These are phyloP conservation scores for Penicillium occitanis DNA, from an alignment of 2,329 filamentous ascomycete genomes.

Conservation along the genomic window DNA sequence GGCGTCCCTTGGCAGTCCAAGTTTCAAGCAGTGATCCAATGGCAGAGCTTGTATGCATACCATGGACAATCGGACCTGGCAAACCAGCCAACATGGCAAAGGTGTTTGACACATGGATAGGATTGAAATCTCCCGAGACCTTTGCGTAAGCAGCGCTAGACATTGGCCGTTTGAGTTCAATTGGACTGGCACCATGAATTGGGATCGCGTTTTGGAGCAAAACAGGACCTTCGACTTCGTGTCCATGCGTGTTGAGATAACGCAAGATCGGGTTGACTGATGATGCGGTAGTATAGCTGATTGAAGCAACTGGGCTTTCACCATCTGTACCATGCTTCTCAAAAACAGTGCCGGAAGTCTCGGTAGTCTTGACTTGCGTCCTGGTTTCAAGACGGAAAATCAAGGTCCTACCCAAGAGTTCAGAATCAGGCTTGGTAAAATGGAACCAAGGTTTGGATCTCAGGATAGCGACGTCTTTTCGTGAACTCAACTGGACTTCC, in stretches of 20 bases:
- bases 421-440: constrained; percentile 92
- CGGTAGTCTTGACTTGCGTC: constrained; percentile 80
- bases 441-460: constrained; percentile 93
- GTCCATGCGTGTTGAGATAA: neutral
- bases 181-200: constrained; percentile 56
- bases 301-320: constrained; percentile 81
- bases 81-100: constrained; percentile 95
- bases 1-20: constrained; percentile 91
- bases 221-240: neutral
- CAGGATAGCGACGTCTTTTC: constrained; percentile 88
- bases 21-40: constrained; percentile 95
- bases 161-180: constrained; percentile 85
- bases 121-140: constrained; percentile 97
- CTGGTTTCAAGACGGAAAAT: constrained; percentile 93
- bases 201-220: neutral
- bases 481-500: constrained; percentile 81
- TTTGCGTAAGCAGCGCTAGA: constrained; percentile 97
- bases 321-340: constrained; percentile 62
- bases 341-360: constrained; percentile 89
- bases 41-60: constrained; percentile 98
- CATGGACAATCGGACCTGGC: constrained; percentile 95
- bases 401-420: constrained; percentile 86
- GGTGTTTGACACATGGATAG: constrained; percentile 94
- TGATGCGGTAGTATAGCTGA: constrained; percentile 45
- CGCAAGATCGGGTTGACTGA: neutral